Percentiles rank a stretch among this genome's conserved stretches.
These are phyloP conservation scores for Termitomyces sp. DNA, from an alignment of 768 basidiomycete species.

Conservation along the genomic window DNA sequence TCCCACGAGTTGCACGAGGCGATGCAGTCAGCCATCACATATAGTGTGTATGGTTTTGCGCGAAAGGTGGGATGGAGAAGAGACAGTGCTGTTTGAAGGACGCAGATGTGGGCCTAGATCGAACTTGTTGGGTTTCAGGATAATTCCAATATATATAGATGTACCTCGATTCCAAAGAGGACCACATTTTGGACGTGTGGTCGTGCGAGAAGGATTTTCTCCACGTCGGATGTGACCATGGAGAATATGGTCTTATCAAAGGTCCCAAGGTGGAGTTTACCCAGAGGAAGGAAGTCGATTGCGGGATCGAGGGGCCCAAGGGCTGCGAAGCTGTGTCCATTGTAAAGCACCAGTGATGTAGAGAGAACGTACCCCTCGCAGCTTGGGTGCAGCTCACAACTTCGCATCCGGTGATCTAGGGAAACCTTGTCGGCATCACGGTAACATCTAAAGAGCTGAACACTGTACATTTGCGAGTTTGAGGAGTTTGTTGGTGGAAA, in stretches of 20 bases:
- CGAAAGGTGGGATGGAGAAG: conserved; percentile 26
- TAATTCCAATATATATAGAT: background rate
- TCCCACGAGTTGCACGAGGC: conserved; percentile 18
- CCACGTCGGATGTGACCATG: conserved; percentile 74
- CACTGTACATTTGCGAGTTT: conserved; percentile 16
- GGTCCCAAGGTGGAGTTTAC: conserved; percentile 51
- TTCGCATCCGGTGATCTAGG: conserved; percentile 16
- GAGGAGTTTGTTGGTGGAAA: conserved; percentile 16
- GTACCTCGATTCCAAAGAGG: conserved; percentile 85
- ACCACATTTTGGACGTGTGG: conserved; percentile 56
- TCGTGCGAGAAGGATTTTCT: conserved; percentile 40
- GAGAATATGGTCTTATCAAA: conserved; percentile 81
- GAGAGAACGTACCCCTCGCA: conserved; percentile 9
- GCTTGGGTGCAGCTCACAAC: conserved; percentile 18
- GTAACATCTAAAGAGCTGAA: background rate
- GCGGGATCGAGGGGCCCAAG: conserved; percentile 67
- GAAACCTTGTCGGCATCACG: background rate
- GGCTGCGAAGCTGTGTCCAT: conserved; percentile 29
- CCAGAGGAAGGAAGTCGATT: conserved; percentile 51
- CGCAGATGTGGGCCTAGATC: conserved; percentile 49
- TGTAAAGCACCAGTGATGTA: background rate
- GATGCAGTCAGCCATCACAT: conserved; percentile 17
- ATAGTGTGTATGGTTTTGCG: conserved; percentile 14
- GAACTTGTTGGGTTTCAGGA: background rate
- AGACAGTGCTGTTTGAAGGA: conserved; percentile 53